Conservation (phyloP, 176 grass and related monocot genomes). For the Elaeis guineensis region DNA sequence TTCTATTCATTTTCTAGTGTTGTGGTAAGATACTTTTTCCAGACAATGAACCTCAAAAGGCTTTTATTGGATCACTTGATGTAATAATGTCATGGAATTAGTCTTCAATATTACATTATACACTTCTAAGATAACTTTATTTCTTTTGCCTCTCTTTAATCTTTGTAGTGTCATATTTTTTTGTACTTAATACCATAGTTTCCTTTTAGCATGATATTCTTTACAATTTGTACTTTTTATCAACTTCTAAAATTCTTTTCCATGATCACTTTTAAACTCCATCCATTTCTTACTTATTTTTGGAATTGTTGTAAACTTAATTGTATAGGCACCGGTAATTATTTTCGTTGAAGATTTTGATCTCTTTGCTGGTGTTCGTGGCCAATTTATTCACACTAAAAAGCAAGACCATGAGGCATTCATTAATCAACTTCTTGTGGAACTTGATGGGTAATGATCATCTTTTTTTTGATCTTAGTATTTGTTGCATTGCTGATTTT, state of each 20-base stretch:
- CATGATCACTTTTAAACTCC: no score
- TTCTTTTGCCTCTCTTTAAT: no score
- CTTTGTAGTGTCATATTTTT: background rate
- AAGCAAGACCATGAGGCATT: conserved; percentile 35
- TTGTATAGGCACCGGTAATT: conserved; percentile 24
- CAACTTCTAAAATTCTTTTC: background rate
- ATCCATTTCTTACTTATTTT: background rate
- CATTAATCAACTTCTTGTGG: conserved; percentile 34
- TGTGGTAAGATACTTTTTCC: no score
- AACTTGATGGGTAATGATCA: conserved; percentile 29
- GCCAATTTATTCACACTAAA: conserved; percentile 27
- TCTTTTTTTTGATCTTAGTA: background rate
- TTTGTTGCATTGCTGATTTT: no score
- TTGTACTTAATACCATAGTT: no score
- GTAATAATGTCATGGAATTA: no score
- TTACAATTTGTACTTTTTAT: background rate
- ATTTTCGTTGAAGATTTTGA: conserved; percentile 37
- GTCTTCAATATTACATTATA: no score
- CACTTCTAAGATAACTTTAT: no score
- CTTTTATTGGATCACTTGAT: no score
- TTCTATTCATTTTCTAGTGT: no score
- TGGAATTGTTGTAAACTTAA: background rate
- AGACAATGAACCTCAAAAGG: no score
- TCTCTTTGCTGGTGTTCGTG: conserved; percentile 29
- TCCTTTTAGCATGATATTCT: background rate